Base-by-base conservation (phyloP, 2,329 filamentous ascomycete genomes). In the Fusarium sp. region DNA sequence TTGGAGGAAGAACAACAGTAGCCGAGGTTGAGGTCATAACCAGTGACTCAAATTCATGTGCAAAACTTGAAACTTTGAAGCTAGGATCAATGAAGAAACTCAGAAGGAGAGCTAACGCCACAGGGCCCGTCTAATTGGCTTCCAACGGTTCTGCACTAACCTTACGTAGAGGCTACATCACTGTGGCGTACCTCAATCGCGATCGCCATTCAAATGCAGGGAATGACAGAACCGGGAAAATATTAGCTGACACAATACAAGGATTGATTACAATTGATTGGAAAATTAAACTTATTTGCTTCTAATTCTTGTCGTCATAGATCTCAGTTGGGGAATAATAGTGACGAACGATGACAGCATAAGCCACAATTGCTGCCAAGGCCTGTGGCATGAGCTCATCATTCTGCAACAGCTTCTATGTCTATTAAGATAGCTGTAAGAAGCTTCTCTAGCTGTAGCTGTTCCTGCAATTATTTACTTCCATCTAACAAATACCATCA, bases 301-400 rank as follows among this genome's bases (percentile, higher is more conserved):
- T 46, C 44, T 56, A 32, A 47, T 5, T 20, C 10, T 12, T 15
- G 29, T 49, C 58, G 58, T 65, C 62, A 65, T 62, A 56, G 44
- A 54, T 62, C 5, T n/a, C 7, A 46, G 13, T 5, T 10, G 16
- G 24, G 7, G 13, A 18, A 22, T 12, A 15, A 32, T 16, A 43
- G 58, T 62, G 62, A 62, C 62, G 62, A 45, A 29, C n/a, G 29
- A 65, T 62, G 62, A 62, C 62, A 41, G 44, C 55, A 62, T 65
- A 5, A 62, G 38, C 49, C 57, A 49, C 62, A 56, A 18, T 6
- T 6, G 5, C 38, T 49, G 24, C 52, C 45, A 56, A 34, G 49
- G 24, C 16, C 15, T n/a, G 29, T 29, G 30, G 24, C 57, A 52
- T 56, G 54, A 52, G 32, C 48, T 40, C 48, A 52, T 52, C 11